phyloP scores from a whole-genome alignment of 73 alveolate genomes.

The Blepharisma japonicum region DNA sequence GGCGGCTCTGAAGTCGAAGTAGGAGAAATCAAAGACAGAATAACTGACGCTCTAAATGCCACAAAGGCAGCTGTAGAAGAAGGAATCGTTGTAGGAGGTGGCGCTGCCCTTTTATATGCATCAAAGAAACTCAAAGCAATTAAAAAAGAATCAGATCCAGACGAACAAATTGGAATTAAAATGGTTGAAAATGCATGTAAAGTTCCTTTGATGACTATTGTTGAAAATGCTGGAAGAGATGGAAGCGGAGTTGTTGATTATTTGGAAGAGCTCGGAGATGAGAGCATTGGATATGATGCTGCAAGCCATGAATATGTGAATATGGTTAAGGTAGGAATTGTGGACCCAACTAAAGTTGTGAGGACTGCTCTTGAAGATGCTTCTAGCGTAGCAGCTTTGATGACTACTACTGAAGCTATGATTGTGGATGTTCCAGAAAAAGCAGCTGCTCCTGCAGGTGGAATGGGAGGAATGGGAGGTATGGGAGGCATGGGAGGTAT shows the following conservation, averaged over 20 bases:
- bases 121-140: constrained; percentile 39
- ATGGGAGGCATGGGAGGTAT: constrained; percentile 90
- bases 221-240: neutral
- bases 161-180: neutral
- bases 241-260: neutral
- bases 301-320: neutral
- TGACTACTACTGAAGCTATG: neutral
- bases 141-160: constrained; percentile 1
- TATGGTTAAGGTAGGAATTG: constrained; percentile 8
- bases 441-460: constrained; percentile 32
- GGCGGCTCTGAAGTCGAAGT: constrained; percentile 69
- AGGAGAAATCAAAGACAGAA: constrained; percentile 77
- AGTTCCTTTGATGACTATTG: neutral
- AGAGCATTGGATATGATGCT: constrained; percentile 1
- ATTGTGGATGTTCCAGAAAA: constrained; percentile 11
- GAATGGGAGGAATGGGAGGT: constrained; percentile 89
- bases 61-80: constrained; percentile 74
- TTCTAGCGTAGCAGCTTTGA: neutral
- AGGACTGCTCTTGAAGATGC: constrained; percentile 20
- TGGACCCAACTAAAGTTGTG: constrained; percentile 4
- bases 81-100: constrained; percentile 91
- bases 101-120: constrained; percentile 75
- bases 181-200: neutral
- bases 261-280: constrained; percentile 20
- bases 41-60: constrained; percentile 80